Evolutionary conservation across 2,329 filamentous ascomycete genomes (phyloP), one percentile per base, ranked within the genome.

Genomic region (Dactylellina haptotyla): DNA sequence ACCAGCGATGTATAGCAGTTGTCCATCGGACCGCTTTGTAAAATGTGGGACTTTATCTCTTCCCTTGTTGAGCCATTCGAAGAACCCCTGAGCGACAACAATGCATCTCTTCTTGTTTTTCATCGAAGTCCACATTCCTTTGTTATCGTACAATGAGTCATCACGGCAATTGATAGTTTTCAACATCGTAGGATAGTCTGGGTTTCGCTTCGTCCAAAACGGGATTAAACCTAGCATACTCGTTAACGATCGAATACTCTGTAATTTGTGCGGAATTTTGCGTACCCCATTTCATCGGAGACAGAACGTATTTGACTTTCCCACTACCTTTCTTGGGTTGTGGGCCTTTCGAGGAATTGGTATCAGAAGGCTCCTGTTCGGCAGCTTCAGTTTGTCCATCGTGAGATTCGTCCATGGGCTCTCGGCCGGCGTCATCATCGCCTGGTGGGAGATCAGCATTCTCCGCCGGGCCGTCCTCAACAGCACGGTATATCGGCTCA

Each of bases 131-230:
- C 95, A 98, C 88, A 98, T 91, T 9, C 93, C 93, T 3, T 88
- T 87, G 6, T 89, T 85, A 8, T 89, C 86, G 4, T 87, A 84
- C 18, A 98, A 83, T 0, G 92, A 95, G 81, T 98, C 94, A 79
- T 94, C 91, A 2, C 94, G 89, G 80, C 94, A 98, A 81, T 99
- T 98, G 81, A 98, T 98, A 0, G 93, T 97, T 79, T 90, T 92
- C 84, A 96, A 85, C 80, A 92, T 84, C 0, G 88, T 88, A 25
- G 86, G 85, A 78, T 95, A 94, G 78, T 92, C 88, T 0, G 92
- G 91, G 58, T 88, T 88, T 10, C 89, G 86, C 82, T 94, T 96
- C 2, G 91, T 96, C 94, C 94, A 98, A 81, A 90, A 97, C 0
- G 95, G 94, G 12, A 98, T 85, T 4, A 99, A 85, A 0, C 94